Evolutionary conservation across 225 moss, liverwort and hornwort genomes (phyloP), one percentile per base, ranked within the genome.

Genomic region (Pleurozium schreberi): DNA sequence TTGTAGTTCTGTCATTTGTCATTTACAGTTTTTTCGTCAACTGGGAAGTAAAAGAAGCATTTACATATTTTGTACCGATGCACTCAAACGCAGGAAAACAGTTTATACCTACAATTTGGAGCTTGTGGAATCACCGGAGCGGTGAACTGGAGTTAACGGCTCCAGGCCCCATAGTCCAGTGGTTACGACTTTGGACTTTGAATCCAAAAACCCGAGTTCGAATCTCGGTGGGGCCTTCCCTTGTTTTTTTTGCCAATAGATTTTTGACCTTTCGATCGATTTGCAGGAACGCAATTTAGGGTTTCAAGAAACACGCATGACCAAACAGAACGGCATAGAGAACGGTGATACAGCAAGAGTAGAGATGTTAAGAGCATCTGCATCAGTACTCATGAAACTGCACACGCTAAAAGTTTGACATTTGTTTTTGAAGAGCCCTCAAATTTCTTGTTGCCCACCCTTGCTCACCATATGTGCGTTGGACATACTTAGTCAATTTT

Each of bases 131-230:
- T 3, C 33, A 78, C 9, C 12, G n/a, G 8, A 5, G 10, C 0
- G 10, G 27, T 4, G 43, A 5, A 2, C 10, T 2, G 0, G 2
- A 8, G 1, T 1, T 1, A 3, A 0, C 0, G 2, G 2, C 3
- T 0, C 4, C 0, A 0, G 95, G 94, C 93, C 93, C 93, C 90
- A 93, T 95, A 96, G 94, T 96, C 95, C 92, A 92, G 89, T 94
- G 95, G 95, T 96, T 94, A 95, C 94, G 92, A 94, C 93, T 92
- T 96, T 95, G 96, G 96, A 96, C 94, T 95, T 94, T 95, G 95
- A 95, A 96, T 95, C 96, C 96, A 95, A 95, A 94, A 95, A 93
- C 95, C 95, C 96, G 92, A 95, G 95, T 95, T 95, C 92, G 93
- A 95, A 95, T 95, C 94, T 95, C 93, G 94, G 94, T 93, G 95